Conservation (phyloP, 176 grass and related monocot species). For the Raddia guianensis region DNA sequence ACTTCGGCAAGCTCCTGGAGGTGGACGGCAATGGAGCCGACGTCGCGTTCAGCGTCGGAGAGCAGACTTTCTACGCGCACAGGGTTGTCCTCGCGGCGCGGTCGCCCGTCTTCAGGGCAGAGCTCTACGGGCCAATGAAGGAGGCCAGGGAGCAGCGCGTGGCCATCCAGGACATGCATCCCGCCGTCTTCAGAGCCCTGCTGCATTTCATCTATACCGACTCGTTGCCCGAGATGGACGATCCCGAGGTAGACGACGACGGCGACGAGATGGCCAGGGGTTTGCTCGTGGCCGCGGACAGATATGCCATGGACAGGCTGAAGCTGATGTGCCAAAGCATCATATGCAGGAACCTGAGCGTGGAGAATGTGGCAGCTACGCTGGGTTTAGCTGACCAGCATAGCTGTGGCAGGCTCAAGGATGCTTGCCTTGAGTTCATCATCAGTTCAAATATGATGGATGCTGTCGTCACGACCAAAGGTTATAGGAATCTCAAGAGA, state of each 20-base stretch:
- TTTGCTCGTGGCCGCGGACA: constrained; percentile 35
- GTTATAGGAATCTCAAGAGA: no score
- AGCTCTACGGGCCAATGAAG: constrained; percentile 32
- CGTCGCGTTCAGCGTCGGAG: constrained; percentile 29
- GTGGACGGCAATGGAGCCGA: not conserved
- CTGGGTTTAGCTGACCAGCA: constrained; percentile 39
- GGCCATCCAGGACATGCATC: constrained; percentile 39
- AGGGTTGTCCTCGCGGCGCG: constrained; percentile 33
- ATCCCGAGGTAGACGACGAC: not conserved
- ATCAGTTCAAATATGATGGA: no score
- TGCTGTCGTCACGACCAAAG: no score
- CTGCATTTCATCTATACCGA: constrained; percentile 45
- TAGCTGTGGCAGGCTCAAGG: constrained; percentile 6
- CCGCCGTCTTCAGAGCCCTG: constrained; percentile 31
- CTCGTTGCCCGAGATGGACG: not conserved
- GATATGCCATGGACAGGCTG: constrained; percentile 25
- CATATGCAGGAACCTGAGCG: constrained; percentile 9
- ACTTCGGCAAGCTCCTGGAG: constrained; percentile 3
- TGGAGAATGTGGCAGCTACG: constrained; percentile 22
- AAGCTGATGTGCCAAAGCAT: constrained; percentile 6
- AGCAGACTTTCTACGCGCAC: constrained; percentile 21
- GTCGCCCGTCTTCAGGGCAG: constrained; percentile 39
- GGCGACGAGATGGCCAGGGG: constrained; percentile 4
- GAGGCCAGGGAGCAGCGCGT: not conserved
- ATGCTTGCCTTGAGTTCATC: not conserved